Base-by-base conservation (phyloP, 352 stramenopile genomes). In the Globisporangium spinosum region DNA sequence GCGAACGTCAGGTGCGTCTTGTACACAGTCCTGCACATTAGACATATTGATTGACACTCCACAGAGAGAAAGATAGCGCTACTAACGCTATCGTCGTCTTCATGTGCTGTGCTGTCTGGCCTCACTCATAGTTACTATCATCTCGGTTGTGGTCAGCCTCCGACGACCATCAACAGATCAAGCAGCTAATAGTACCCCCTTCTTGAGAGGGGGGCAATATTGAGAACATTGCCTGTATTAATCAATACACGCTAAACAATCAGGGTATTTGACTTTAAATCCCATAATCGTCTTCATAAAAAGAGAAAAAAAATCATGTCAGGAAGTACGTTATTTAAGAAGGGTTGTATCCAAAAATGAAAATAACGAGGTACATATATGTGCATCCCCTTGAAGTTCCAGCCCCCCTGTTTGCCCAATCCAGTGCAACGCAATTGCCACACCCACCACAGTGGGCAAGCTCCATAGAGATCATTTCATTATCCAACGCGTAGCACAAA, bases 1-100 rank as follows among this genome's bases (percentile, higher is more conserved):
- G 69, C 69, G n/a, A 85, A 78, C 65, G 77, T 88, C 69, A 87
- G 79, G 79, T 87, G 65, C 49, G 62, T 20, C 12, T 4, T 32
- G n/a, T 27, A n/a, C 12, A 13, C 9, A 66, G 22, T n/a, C 23
- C 7, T 38, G 15, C 8, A 15, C 22, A 9, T 43, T 25, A 27
- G 32, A 12, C 32, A 38, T 5, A 55, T 27, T 9, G 3, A 25
- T 1, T 34, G 9, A 38, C 9, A 1, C 53, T 20, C 40, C 27
- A 15, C 3, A 35, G 53, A 56, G 22, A 34, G n/a, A 40, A 13
- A 34, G n/a, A 9, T 10, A 40, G 10, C 60, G 60, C 17, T 20
- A 59, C 13, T 66, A 22, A 58, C 20, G 32, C n/a, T 13, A 17
- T 45, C 43, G 17, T 51, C 6, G 43, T 34, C 17, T 23, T 22